Base-by-base conservation (phyloP, 345 rosid species). In the Zanthoxylum bungeanum region DNA sequence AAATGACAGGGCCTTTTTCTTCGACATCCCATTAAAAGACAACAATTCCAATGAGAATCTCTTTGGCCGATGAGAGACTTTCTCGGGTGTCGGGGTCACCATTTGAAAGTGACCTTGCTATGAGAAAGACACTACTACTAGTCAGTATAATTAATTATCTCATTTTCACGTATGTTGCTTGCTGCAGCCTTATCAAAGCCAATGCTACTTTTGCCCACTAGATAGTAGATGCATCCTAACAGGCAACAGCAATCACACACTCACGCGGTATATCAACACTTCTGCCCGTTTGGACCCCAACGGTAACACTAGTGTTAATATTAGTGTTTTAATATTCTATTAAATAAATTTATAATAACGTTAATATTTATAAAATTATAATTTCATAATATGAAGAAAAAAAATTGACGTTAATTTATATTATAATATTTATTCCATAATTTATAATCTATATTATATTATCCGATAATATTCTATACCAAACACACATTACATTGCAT, bases 31-130 rank as follows among this genome's bases (percentile, higher is more conserved):
- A 49, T 49, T 34, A 44, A 8, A 67, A 60, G 77, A 67, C 77
- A 50, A 60, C 46, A 27, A 60, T 67, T 67, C 77, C 68, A 7
- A 27, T 1, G 42, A n/a, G 71, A 60, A 31, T 74, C 77, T 74
- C 53, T 36, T 8, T 0, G 12, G 6, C 17, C 52, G 9, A 66
- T 10, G 39, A 28, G 5, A 12, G 39, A 46, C 4, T 5, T 21
- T 25, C 12, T 39, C 25, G 1, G 7, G 59, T 50, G n/a, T n/a
- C n/a, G 60, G 71, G 61, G 16, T n/a, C 22, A 7, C n/a, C 22
- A 12, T 7, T 2, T 56, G 36, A 56, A n/a, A 28, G 31, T 14
- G 60, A 28, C 16, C 21, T 4, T 3, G 31, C 12, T 9, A 25
- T 22, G 1, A 4, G 16, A 27, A 14, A 14, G 36, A 27, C 17